Percentiles rank a stretch among this genome's conserved stretches.
These are phyloP conservation scores for Triglochin maritima DNA, from an alignment of 106 monocot genomes.

Conservation along the genomic window DNA sequence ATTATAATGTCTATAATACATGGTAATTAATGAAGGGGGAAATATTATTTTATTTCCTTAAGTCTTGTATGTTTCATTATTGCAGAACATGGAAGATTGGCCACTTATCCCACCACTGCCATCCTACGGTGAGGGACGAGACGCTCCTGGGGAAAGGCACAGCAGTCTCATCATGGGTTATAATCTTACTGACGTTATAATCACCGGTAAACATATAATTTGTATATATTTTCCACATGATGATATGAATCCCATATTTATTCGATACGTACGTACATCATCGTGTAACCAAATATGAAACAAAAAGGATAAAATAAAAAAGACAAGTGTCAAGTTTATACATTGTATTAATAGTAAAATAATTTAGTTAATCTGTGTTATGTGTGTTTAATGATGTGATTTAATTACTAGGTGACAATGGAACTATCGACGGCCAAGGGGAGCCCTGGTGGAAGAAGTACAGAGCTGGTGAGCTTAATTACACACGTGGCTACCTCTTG, in stretches of 20 bases:
- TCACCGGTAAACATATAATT: conserved; percentile 7
- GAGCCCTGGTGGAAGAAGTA: conserved; percentile 37
- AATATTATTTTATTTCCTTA: no score
- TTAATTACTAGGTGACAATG: conserved; percentile 24
- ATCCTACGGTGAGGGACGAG: conserved; percentile 71
- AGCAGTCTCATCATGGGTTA: conserved; percentile 51
- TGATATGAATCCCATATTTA: no score
- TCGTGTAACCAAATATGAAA: no score
- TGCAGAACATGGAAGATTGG: conserved; percentile 61
- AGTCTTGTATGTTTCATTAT: background rate
- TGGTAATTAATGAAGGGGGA: no score
- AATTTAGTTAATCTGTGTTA: no score
- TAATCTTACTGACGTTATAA: conserved; percentile 74
- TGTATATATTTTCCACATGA: no score
- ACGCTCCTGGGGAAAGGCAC: conserved; percentile 50
- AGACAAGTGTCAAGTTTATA: no score
- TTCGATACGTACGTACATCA: no score
- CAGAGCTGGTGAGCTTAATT: conserved; percentile 25
- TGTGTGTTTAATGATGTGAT: no score
- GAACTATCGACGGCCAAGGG: conserved; percentile 46
- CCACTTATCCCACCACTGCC: conserved; percentile 54
- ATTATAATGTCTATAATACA: no score
- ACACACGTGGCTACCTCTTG: conserved; percentile 61
- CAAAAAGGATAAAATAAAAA: no score
- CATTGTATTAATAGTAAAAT: no score